These are phyloP conservation scores for bread wheat (Triticum aestivum) DNA, from an alignment of 176 grass and related monocot species.

Conservation along the genomic window IWGSC_CS_RefSeq_v2.1 NC_057805.1:508786129-508786628, in stretches of 20 bases:
- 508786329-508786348: neutral
- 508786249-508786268: neutral
- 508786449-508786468: conserved; percentile 61
- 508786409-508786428: conserved; percentile 55
- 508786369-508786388: conserved; percentile 14
- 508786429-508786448: conserved; percentile 60
- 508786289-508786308: neutral
- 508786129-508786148: conserved; percentile 74
- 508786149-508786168: conserved; percentile 73
- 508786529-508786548: neutral
- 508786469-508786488: conserved; percentile 74
- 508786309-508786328: neutral
- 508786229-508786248: neutral
- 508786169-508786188: neutral
- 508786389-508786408: neutral
- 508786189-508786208: neutral
- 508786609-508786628: neutral
- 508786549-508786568: neutral
- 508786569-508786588: neutral
- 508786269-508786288: neutral
- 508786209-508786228: neutral
- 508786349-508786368: neutral
- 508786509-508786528: conserved; percentile 60
- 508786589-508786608: neutral
- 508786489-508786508: conserved; percentile 71